Evolutionary conservation across 305 asterid genomes (phyloP).

Genomic region (Lippia alba): DNA sequence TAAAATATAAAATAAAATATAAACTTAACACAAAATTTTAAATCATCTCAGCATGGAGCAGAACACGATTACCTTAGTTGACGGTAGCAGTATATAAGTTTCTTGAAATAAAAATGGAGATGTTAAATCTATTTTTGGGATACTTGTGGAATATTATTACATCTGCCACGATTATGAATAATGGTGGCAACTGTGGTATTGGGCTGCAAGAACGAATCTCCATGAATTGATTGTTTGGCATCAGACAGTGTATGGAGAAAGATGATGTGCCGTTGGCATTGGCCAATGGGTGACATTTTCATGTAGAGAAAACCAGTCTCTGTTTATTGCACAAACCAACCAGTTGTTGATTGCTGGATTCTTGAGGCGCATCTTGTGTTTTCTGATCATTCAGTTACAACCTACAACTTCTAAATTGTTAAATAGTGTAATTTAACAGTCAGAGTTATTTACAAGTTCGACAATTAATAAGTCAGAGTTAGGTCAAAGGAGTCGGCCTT

Average conservation of each 20-base stretch:
- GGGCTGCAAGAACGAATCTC: neutral
- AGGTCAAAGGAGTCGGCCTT: too few relatives aligned
- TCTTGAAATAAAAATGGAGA: conserved; percentile 15
- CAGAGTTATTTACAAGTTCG: too few relatives aligned
- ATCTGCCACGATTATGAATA: too few relatives aligned
- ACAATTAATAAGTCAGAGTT: too few relatives aligned
- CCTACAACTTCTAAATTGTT: too few relatives aligned
- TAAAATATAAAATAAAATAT: too few relatives aligned
- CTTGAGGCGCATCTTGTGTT: conserved; percentile 15
- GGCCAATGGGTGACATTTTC: neutral
- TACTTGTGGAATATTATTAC: neutral
- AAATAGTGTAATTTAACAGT: too few relatives aligned
- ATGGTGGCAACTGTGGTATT: too few relatives aligned
- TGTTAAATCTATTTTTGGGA: conserved; percentile 14
- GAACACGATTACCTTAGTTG: too few relatives aligned
- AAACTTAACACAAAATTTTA: too few relatives aligned
- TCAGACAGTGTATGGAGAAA: neutral
- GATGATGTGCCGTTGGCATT: neutral
- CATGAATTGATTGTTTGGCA: neutral
- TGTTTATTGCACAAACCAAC: neutral
- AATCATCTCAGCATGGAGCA: too few relatives aligned
- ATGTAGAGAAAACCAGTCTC: neutral
- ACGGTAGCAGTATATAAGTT: neutral
- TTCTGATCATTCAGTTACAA: neutral
- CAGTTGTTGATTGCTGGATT: conserved; percentile 3